Evolutionary conservation across 2,329 filamentous ascomycete genomes (phyloP).

Genomic region (Colletotrichum viniferum): DNA sequence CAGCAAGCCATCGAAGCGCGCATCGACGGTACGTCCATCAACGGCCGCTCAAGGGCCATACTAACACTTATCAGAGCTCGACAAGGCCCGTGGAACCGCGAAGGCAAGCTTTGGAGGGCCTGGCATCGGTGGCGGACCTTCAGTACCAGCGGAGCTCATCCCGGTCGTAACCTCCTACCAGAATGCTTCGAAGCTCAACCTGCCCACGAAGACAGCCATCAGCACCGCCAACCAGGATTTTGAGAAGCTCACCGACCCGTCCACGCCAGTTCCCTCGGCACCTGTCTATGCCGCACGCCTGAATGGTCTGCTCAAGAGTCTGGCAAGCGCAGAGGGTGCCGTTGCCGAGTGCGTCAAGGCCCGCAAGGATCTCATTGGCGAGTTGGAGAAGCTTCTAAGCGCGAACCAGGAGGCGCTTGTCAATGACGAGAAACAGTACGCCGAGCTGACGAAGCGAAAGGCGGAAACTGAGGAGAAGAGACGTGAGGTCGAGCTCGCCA

Average conservation of each 20-base stretch:
- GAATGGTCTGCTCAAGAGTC: slow-evolving; percentile 84
- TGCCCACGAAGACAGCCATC: slow-evolving; percentile 69
- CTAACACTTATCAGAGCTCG: slow-evolving; percentile 55
- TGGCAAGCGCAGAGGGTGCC: slow-evolving; percentile 87
- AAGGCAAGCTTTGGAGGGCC: slow-evolving; percentile 63
- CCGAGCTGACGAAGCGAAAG: slow-evolving; percentile 70
- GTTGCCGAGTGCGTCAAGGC: slow-evolving; percentile 90
- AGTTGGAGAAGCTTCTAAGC: slow-evolving; percentile 81
- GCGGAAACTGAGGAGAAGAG: slow-evolving; percentile 80
- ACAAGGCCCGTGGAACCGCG: slow-evolving; percentile 60
- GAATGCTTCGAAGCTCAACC: slow-evolving; percentile 73
- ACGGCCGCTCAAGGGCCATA: background rate
- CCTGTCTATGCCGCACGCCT: slow-evolving; percentile 92
- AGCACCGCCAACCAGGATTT: slow-evolving; percentile 81
- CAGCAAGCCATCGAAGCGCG: slow-evolving; percentile 81
- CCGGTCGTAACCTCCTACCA: slow-evolving; percentile 77
- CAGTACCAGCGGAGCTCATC: slow-evolving; percentile 77
- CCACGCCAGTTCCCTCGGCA: slow-evolving; percentile 72
- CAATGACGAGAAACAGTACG: slow-evolving; percentile 70
- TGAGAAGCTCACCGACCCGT: slow-evolving; percentile 78
- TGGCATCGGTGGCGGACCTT: slow-evolving; percentile 61
- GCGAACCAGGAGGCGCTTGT: slow-evolving; percentile 72
- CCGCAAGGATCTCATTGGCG: slow-evolving; percentile 76
- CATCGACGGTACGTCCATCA: slow-evolving; percentile 68
- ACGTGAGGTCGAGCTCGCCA: slow-evolving; percentile 86